These are phyloP conservation scores for Coemansia brasiliensis DNA, from an alignment of 192 early-diverging fungal genomes.

Conservation along the genomic window DNA sequence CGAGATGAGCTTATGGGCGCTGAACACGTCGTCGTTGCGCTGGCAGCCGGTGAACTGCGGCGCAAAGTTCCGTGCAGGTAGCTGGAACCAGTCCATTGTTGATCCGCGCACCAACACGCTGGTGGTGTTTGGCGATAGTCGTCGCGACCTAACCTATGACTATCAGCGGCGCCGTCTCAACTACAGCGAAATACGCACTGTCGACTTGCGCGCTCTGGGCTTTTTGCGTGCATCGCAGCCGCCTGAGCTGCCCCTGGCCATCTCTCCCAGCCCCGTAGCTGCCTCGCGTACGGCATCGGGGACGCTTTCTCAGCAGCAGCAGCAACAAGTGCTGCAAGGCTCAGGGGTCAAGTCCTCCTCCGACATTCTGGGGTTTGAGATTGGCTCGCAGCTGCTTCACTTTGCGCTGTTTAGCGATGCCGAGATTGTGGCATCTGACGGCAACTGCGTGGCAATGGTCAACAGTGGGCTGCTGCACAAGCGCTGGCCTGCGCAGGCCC, in stretches of 20 bases:
- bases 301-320: constrained; percentile 2
- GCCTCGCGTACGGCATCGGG: constrained; percentile 25
- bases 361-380: constrained; percentile 25
- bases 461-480: constrained; percentile 49
- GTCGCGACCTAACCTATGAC: constrained; percentile 68
- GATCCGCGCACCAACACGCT: constrained; percentile 64
- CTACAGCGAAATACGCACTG: constrained; percentile 71
- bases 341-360: background rate
- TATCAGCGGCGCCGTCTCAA: constrained; percentile 79
- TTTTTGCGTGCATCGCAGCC: constrained; percentile 51
- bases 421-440: constrained; percentile 36
- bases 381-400: constrained; percentile 48
- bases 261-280: constrained; percentile 30
- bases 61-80: constrained; percentile 64
- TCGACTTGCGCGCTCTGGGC: constrained; percentile 75
- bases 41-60: constrained; percentile 75
- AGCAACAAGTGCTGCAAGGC: constrained; percentile 12
- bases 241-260: constrained; percentile 28
- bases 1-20: constrained; percentile 72
- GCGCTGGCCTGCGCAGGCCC: constrained; percentile 52
- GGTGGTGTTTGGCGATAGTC: constrained; percentile 71
- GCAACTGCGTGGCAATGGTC: constrained; percentile 19
- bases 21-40: constrained; percentile 60
- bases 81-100: constrained; percentile 76
- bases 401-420: constrained; percentile 49